A percentile compares a stretch with the other conserved stretches of the same genome.
phyloP scores from a whole-genome alignment of 345 rosid genomes.

The Mallotus nudiflorus region DNA sequence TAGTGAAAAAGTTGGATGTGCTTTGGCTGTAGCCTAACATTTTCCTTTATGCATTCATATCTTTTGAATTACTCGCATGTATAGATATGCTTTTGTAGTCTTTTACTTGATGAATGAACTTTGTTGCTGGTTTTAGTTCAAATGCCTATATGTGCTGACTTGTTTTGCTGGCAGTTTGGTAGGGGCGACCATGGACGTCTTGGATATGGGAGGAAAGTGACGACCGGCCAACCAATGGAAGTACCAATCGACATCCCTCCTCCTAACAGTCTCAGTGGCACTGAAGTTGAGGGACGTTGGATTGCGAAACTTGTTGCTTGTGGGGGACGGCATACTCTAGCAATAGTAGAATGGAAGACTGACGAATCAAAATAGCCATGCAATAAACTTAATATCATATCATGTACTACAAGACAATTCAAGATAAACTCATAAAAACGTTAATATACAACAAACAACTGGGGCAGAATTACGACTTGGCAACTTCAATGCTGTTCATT shows the following conservation, averaged over 20 bases:
- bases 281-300: conserved; percentile 61
- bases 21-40: not conserved
- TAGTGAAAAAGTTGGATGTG: not conserved
- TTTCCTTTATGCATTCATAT: not conserved
- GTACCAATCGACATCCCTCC: conserved; percentile 66
- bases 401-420: not conserved
- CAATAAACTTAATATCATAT: not conserved
- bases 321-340: conserved; percentile 95
- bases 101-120: not conserved
- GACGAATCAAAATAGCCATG: conserved; percentile 21
- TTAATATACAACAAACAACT: not conserved
- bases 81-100: not conserved
- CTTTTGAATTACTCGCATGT: not conserved
- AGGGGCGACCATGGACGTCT: conserved; percentile 98
- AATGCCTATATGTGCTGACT: not conserved
- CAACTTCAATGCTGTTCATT: no score
- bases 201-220: conserved; percentile 83
- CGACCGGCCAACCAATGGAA: conserved; percentile 91
- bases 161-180: conserved; percentile 65
- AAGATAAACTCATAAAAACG: not conserved
- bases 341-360: conserved; percentile 73
- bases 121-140: not conserved
- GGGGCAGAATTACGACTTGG: no score
- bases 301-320: conserved; percentile 74
- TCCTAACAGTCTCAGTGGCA: conserved; percentile 38